Percentiles rank a stretch among this genome's conserved stretches.
Evolutionary conservation across 2,329 filamentous ascomycete genomes (phyloP).

Genomic region (Clathrospora elynae): DNA sequence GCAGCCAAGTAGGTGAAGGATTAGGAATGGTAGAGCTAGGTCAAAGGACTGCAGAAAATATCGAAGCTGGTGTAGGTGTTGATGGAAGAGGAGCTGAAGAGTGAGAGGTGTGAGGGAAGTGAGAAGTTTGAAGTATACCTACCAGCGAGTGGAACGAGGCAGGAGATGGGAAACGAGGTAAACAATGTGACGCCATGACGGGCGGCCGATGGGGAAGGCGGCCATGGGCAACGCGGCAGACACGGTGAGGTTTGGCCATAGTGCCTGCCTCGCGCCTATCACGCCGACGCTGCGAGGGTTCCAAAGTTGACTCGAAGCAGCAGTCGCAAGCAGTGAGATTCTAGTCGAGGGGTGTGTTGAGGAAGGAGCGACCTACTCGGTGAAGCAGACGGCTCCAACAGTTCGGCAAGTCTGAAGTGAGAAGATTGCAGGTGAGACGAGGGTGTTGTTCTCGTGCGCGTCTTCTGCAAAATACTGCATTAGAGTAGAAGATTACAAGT

Average conservation of each 20-base stretch:
- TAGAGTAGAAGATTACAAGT: no score
- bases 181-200: no score
- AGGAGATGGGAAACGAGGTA: neutral
- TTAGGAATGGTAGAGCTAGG: constrained; percentile 2
- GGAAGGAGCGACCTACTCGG: neutral
- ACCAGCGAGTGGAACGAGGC: neutral
- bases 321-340: neutral
- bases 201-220: no score
- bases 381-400: neutral
- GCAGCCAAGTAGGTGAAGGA: constrained; percentile 1
- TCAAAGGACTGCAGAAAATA: constrained; percentile 1
- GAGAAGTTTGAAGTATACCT: no score
- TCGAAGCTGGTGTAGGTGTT: constrained; percentile 2
- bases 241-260: neutral
- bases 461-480: no score
- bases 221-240: no score
- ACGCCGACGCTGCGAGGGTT: neutral
- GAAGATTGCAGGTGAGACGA: constrained; percentile 1
- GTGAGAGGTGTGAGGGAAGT: neutral
- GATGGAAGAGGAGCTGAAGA: constrained; percentile 1
- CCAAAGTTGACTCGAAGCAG: neutral
- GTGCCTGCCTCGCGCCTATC: neutral
- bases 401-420: neutral
- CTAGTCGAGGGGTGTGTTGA: neutral
- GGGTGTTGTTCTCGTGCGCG: no score